Evolutionary conservation across 768 basidiomycete species (phyloP).

Genomic region (Amyloporia xantha): DNA sequence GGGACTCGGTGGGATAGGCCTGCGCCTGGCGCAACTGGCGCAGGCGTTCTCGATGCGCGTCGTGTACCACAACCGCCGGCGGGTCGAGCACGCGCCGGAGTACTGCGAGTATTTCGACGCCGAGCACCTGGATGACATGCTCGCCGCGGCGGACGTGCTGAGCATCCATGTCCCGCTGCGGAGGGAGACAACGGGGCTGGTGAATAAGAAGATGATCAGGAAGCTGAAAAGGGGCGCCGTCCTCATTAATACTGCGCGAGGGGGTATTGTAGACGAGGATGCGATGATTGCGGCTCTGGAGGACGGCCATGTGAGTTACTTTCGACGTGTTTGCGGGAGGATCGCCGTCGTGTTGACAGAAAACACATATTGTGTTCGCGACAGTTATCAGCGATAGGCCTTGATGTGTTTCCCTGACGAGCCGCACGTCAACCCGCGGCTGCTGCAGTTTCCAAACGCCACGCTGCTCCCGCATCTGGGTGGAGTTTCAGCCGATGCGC

Average conservation of each 20-base stretch:
- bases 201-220: constrained; percentile 71
- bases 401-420: constrained; percentile 87
- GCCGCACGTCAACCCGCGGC: constrained; percentile 68
- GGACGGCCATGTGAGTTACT: constrained; percentile 73
- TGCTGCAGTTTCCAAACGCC: constrained; percentile 75
- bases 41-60: constrained; percentile 87
- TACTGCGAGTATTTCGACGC: constrained; percentile 72
- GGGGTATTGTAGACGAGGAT: constrained; percentile 82
- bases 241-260: constrained; percentile 86
- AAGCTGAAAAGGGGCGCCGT: constrained; percentile 71
- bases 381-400: constrained; percentile 77
- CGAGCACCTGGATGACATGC: constrained; percentile 53
- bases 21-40: constrained; percentile 61
- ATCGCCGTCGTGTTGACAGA: no score
- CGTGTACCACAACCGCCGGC: constrained; percentile 69
- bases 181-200: constrained; percentile 62
- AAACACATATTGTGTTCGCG: no score
- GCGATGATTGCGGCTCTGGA: constrained; percentile 82
- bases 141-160: constrained; percentile 73
- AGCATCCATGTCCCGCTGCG: constrained; percentile 82
- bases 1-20: constrained; percentile 75
- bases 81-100: constrained; percentile 48
- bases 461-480: constrained; percentile 91
- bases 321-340: no score
- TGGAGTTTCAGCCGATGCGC: constrained; percentile 75